Base-by-base conservation (phyloP, 495 filamentous ascomycete genomes). In the Peziza echinospora region DNA sequence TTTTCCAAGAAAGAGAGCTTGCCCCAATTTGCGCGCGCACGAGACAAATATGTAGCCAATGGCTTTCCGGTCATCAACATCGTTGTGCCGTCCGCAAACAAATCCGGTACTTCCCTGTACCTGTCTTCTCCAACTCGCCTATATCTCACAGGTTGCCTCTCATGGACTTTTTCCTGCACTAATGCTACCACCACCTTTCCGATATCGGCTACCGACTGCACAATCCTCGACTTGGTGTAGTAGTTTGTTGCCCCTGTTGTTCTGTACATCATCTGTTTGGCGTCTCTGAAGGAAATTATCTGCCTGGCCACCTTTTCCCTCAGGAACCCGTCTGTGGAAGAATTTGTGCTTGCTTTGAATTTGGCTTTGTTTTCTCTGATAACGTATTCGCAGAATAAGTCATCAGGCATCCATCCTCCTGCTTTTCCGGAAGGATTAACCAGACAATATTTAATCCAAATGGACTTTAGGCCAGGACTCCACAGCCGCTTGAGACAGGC, bases 361-460 rank as follows among this genome's bases (percentile, higher is more conserved):
- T 28, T 26, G 4, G 37, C 24, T 40, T 48, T 48, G 7, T 40
- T 26, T 16, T 48, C 39, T 6, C 19, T 13, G 13, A 30, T 17
- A 0, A 48, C 40, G 37, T 48, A 48, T 17, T 48, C 47, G 10
- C 39, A 16, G 23, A 48, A 44, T 22, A 44, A 13, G 21, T 48
- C 47, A 6, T 26, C 23, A 19, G 22, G 40, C 16, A 48, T 5
- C 22, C 16, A 43, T 19, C 9, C 7, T 19, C 23, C 23, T 21
- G 10, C 22, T 19, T n/a, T 43, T 19, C 47, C 47, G 2, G 24
- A 9, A 5, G 19, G 37, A 30, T 48, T 48, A 7, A 48, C 40
- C 21, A 48, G 26, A 21, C 47, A 44, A 39, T 48, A 24, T 16
- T 30, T 19, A 4, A 24, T 17, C 39, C 47, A 48, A 8, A 48